Percentiles rank a stretch among this genome's conserved stretches.
These are phyloP conservation scores for Globisporangium sylvaticum DNA, from an alignment of 352 stramenopile species.

Conservation along the genomic window DNA sequence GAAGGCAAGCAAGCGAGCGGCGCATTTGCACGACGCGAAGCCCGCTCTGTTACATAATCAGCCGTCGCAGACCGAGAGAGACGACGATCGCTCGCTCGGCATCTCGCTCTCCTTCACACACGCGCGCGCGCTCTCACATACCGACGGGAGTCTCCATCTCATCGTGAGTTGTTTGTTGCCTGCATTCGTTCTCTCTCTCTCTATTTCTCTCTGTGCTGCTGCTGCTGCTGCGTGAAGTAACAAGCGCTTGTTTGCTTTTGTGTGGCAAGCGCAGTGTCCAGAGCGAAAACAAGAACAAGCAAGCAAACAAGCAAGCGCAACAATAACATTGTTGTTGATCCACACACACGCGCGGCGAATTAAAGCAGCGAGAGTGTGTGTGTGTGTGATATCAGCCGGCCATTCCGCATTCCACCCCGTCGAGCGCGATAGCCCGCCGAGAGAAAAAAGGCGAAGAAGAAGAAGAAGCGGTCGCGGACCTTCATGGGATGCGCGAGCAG, in stretches of 20 bases:
- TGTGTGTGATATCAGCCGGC: background rate
- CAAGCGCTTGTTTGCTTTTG: background rate
- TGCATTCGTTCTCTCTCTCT: background rate
- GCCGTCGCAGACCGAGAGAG: background rate
- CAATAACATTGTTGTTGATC: background rate
- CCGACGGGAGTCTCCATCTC: background rate
- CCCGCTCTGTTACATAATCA: background rate
- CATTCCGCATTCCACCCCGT: background rate
- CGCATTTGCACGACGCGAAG: background rate
- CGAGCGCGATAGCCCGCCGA: background rate
- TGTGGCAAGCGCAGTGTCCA: slow-evolving; percentile 4
- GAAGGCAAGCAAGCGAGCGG: background rate
- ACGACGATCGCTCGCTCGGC: background rate
- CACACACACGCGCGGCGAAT: background rate
- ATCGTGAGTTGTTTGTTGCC: background rate
- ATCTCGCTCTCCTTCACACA: background rate
- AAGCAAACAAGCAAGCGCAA: background rate
- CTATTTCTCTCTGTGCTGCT: background rate
- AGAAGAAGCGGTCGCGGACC: slow-evolving; percentile 4
- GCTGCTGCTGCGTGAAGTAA: slow-evolving; percentile 2
- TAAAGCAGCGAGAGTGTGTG: background rate
- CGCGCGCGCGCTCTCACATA: background rate
- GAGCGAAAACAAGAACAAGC: background rate
- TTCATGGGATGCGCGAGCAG: slow-evolving; percentile 49
- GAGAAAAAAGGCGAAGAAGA: background rate